Percentiles rank a stretch among this genome's conserved stretches.
These are phyloP conservation scores for Omphalea diandra DNA, from an alignment of 441 rosid species.

Conservation along the genomic window DNA sequence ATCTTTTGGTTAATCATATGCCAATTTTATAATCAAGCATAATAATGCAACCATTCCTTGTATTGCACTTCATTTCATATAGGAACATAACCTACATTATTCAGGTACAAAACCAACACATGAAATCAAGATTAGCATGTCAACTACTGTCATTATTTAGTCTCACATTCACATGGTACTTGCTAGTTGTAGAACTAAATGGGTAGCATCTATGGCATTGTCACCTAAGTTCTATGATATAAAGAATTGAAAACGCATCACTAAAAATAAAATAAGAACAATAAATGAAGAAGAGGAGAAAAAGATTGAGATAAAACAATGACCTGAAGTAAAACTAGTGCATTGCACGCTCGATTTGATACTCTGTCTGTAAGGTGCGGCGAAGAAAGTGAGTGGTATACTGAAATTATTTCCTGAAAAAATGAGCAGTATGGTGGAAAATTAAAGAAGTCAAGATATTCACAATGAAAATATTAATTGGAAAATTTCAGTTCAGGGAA, in stretches of 20 bases:
- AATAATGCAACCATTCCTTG: background rate
- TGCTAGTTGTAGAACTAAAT: background rate
- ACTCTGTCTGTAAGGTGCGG: conserved; percentile 72
- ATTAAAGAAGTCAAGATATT: background rate
- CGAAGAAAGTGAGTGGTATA: conserved; percentile 65
- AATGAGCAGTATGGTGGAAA: background rate
- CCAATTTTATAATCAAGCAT: background rate
- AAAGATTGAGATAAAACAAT: background rate
- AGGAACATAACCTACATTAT: too few relatives aligned
- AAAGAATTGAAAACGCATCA: background rate
- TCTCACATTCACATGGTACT: background rate
- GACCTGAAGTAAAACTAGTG: conserved; percentile 90
- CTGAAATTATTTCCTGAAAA: conserved; percentile 77
- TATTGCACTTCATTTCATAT: background rate
- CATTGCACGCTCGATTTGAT: conserved; percentile 75
- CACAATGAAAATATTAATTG: background rate
- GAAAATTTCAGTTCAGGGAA: conserved; percentile 10
- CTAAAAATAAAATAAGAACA: background rate
- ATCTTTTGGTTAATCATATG: too few relatives aligned
- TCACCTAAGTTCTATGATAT: too few relatives aligned
- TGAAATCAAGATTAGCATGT: background rate
- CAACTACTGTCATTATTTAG: background rate
- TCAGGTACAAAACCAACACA: background rate
- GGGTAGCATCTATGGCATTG: background rate
- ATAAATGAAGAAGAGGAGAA: too few relatives aligned